These are phyloP conservation scores for Clonostachys sp. DNA, from an alignment of 2,329 filamentous ascomycete genomes.

Conservation along the genomic window DNA sequence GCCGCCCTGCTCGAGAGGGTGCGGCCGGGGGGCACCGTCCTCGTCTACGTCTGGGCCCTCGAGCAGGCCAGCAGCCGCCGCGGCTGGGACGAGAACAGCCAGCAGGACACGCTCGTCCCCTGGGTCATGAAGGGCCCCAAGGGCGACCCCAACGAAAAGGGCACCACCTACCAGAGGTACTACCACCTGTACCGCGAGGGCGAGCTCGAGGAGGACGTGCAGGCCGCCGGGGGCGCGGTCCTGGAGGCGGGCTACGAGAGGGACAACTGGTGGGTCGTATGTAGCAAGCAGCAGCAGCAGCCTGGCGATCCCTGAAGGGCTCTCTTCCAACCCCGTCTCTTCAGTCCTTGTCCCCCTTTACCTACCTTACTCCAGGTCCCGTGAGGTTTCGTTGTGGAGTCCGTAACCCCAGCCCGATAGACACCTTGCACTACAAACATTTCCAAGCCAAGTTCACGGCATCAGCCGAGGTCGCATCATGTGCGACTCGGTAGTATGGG, in stretches of 20 bases:
- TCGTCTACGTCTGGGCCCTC: slow-evolving; percentile 93
- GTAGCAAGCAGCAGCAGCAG: slow-evolving; percentile 13
- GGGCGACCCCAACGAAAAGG: slow-evolving; percentile 12
- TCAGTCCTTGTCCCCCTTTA: not conserved
- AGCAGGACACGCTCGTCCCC: slow-evolving; percentile 91
- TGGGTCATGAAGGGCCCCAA: slow-evolving; percentile 65
- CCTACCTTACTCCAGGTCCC: no score
- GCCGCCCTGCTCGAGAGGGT: slow-evolving; percentile 66
- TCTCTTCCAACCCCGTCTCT: not conserved
- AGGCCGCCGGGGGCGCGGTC: slow-evolving; percentile 68
- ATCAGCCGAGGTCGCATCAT: no score
- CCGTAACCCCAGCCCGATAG: no score
- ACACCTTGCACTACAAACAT: no score
- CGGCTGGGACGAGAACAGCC: slow-evolving; percentile 79
- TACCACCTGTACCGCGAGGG: slow-evolving; percentile 89
- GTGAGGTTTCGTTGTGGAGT: no score
- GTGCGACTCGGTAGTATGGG: no score
- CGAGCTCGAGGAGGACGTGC: slow-evolving; percentile 79
- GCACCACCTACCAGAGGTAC: slow-evolving; percentile 76
- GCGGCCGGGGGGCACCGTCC: slow-evolving; percentile 54
- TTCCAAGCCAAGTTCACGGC: no score
- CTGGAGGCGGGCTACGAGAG: slow-evolving; percentile 85
- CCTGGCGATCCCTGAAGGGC: not conserved
- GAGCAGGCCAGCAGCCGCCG: slow-evolving; percentile 84
- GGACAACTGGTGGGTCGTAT: slow-evolving; percentile 97